A percentile compares a stretch with the other conserved stretches of the same genome.
Evolutionary conservation across 495 filamentous ascomycete species (phyloP).

Genomic region (Echria macrotheca): DNA sequence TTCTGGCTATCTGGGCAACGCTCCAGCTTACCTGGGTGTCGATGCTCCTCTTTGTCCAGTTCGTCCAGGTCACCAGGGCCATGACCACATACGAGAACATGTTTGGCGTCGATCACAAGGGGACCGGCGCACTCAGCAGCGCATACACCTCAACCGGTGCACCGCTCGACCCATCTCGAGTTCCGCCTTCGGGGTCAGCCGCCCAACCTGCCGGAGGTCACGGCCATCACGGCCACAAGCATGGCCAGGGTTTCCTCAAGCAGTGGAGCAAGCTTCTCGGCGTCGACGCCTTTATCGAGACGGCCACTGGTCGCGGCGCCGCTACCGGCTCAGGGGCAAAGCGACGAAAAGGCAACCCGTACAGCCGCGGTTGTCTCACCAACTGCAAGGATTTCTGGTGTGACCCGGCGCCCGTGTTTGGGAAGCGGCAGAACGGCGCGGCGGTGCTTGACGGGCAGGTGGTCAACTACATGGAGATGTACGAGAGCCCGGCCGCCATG

Average conservation of each 20-base stretch:
- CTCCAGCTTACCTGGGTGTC: slow-evolving; percentile 90
- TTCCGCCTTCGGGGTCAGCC: slow-evolving; percentile 34
- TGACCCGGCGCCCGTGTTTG: slow-evolving; percentile 78
- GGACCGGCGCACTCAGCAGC: slow-evolving; percentile 62
- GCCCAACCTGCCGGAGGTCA: slow-evolving; percentile 15
- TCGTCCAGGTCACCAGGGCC: slow-evolving; percentile 82
- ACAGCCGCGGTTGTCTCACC: slow-evolving; percentile 68
- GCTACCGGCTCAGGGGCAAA: slow-evolving; percentile 40
- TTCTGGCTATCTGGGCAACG: slow-evolving; percentile 69
- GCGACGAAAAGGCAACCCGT: slow-evolving; percentile 66
- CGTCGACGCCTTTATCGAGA: slow-evolving; percentile 86
- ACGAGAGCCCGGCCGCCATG: slow-evolving; percentile 73
- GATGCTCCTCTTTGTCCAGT: slow-evolving; percentile 90
- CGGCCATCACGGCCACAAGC: slow-evolving; percentile 42
- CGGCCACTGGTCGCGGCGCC: slow-evolving; percentile 56
- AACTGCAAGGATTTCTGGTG: slow-evolving; percentile 98
- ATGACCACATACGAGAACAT: slow-evolving; percentile 96
- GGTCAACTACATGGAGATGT: slow-evolving; percentile 85
- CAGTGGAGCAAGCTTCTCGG: slow-evolving; percentile 83
- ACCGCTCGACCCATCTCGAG: slow-evolving; percentile 50
- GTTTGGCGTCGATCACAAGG: slow-evolving; percentile 58
- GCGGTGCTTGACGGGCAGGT: slow-evolving; percentile 70
- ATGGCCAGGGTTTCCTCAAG: slow-evolving; percentile 56
- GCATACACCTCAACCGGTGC: slow-evolving; percentile 75
- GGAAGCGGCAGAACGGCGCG: slow-evolving; percentile 63